Percentiles rank a stretch among this genome's conserved stretches.
Evolutionary conservation across 108 stramenopile species (phyloP).

Genomic region (Cylindrotheca closterium): DNA sequence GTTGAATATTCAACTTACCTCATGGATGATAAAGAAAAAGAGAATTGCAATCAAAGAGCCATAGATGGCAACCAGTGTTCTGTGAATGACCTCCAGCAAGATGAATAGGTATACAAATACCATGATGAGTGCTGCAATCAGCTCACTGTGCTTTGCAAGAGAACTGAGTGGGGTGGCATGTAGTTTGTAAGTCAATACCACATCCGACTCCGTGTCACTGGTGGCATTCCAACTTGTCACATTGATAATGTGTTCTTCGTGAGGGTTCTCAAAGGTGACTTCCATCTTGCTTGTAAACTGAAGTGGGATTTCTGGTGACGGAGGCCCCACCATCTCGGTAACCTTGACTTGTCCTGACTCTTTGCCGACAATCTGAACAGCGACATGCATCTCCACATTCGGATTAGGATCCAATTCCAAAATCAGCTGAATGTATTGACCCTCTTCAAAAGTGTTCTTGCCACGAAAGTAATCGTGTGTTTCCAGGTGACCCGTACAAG

Average conservation of each 20-base stretch:
- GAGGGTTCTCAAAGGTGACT: slow-evolving; percentile 44
- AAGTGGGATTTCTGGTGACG: slow-evolving; percentile 37
- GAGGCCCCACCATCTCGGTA: slow-evolving; percentile 35
- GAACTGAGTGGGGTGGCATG: slow-evolving; percentile 29
- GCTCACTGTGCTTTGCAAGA: slow-evolving; percentile 37
- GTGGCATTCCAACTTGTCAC: no score
- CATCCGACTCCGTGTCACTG: slow-evolving; percentile 22
- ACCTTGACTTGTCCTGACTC: slow-evolving; percentile 12
- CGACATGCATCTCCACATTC: slow-evolving; percentile 22
- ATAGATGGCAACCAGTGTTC: slow-evolving; percentile 64
- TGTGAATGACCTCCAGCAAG: slow-evolving; percentile 61
- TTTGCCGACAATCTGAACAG: slow-evolving; percentile 20
- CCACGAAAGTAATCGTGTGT: slow-evolving; percentile 49
- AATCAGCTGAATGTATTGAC: slow-evolving; percentile 38
- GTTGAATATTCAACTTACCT: no score
- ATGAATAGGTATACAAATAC: slow-evolving; percentile 63
- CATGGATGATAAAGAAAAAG: slow-evolving; percentile 55
- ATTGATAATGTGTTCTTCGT: slow-evolving; percentile 51
- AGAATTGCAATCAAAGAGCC: slow-evolving; percentile 58
- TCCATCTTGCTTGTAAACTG: slow-evolving; percentile 24
- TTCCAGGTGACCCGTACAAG: slow-evolving; percentile 37
- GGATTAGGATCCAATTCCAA: slow-evolving; percentile 47
- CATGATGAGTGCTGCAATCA: slow-evolving; percentile 61
- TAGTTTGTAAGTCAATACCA: slow-evolving; percentile 43
- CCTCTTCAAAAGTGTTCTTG: slow-evolving; percentile 28